Evolutionary conservation across 2,329 filamentous ascomycete genomes (phyloP).

Genomic region (Cryphonectria nitschkei): DNA sequence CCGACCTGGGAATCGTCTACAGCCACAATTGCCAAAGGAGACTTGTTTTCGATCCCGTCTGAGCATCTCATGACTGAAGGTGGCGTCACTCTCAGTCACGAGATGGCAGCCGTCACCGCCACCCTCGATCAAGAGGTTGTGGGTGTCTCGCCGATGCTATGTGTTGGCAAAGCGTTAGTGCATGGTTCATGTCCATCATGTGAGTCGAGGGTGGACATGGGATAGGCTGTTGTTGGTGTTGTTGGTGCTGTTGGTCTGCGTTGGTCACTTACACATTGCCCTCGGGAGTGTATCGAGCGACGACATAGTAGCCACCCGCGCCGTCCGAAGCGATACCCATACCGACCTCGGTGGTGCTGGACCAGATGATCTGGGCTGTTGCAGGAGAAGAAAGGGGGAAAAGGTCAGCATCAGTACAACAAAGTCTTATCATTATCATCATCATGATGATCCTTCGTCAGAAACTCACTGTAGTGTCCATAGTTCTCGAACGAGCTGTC

Average conservation of each 20-base stretch:
- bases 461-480: slow-evolving; percentile 31
- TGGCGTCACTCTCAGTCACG: background rate
- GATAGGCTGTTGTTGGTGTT: background rate
- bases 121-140: slow-evolving; percentile 1
- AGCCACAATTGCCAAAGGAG: background rate
- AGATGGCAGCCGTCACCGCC: background rate
- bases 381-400: fast-evolving
- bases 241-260: background rate
- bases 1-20: background rate
- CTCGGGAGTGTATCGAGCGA: slow-evolving; percentile 30
- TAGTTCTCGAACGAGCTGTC: slow-evolving; percentile 29
- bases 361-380: slow-evolving; percentile 31
- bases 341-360: slow-evolving; percentile 29
- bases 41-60: background rate
- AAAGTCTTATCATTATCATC: background rate
- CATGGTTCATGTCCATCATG: background rate
- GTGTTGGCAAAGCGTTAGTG: slow-evolving; percentile 2
- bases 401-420: background rate
- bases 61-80: background rate
- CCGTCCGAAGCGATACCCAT: slow-evolving; percentile 29
- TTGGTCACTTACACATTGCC: slow-evolving; percentile 30
- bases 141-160: slow-evolving; percentile 27
- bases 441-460: too few species aligned
- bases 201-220: background rate
- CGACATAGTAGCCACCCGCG: slow-evolving; percentile 30